Conservation (phyloP, 148 eudicot species). For the Euryodendron excelsum region DNA sequence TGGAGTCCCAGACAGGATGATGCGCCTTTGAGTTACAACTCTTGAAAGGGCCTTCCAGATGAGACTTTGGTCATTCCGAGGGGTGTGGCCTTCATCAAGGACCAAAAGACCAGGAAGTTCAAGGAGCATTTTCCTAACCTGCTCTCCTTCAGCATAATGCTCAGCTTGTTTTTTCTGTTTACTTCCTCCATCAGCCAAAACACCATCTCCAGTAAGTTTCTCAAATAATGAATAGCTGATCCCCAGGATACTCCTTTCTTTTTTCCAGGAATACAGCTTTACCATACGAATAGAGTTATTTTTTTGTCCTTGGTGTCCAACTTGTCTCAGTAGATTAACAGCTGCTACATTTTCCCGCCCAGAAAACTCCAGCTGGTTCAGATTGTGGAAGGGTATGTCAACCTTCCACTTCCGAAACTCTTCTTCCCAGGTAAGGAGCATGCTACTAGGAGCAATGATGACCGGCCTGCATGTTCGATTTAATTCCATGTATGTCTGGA, state of each 20-base stretch:
- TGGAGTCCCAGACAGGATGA: conserved; percentile 88
- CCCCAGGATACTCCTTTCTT: conserved; percentile 53
- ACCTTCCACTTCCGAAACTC: conserved; percentile 69
- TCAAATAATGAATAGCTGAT: conserved; percentile 63
- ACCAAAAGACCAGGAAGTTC: conserved; percentile 41
- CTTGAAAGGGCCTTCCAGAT: conserved; percentile 57
- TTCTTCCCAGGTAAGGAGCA: conserved; percentile 82
- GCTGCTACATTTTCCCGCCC: conserved; percentile 36
- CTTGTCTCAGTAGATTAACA: background rate
- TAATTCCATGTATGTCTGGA: conserved; percentile 51
- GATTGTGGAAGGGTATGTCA: conserved; percentile 57
- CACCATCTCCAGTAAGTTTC: conserved; percentile 36
- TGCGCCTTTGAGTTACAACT: conserved; percentile 50
- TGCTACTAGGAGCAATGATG: conserved; percentile 64
- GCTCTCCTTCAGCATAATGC: conserved; percentile 1
- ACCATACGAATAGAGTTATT: conserved; percentile 28
- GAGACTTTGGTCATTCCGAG: conserved; percentile 52
- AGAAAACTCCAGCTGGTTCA: conserved; percentile 41
- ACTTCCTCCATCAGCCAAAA: conserved; percentile 1
- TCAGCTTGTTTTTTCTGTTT: conserved; percentile 7
- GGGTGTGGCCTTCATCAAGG: conserved; percentile 82
- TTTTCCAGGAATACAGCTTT: conserved; percentile 55
- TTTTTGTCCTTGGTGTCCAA: background rate
- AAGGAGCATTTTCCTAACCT: conserved; percentile 42
- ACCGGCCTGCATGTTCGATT: conserved; percentile 47